Evolutionary conservation across 345 rosid genomes (phyloP).

Genomic region (Lumnitzera racemosa): DNA sequence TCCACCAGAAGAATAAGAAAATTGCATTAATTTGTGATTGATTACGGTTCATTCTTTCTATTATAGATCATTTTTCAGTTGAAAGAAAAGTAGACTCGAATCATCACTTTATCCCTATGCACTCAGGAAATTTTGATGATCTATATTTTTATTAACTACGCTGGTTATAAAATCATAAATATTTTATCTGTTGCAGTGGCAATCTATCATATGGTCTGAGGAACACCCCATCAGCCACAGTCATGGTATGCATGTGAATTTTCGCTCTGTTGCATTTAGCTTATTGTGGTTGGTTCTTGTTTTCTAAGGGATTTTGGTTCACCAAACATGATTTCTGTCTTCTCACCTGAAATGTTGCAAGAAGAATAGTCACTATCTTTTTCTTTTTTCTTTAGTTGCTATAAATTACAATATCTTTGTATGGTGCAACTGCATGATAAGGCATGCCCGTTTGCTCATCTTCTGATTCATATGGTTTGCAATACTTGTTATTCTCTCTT

Average conservation of each 20-base stretch:
- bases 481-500: background rate
- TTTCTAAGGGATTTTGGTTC: conserved; percentile 1
- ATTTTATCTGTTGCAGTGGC: conserved; percentile 46
- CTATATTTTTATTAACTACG: too few species aligned
- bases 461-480: background rate
- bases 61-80: too few species aligned
- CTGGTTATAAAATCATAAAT: too few species aligned
- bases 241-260: conserved; percentile 38
- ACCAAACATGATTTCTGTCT: background rate
- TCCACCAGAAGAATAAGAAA: too few species aligned
- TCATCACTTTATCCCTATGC: too few species aligned
- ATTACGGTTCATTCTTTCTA: too few species aligned
- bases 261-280: too few species aligned
- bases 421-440: background rate
- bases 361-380: background rate
- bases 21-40: too few species aligned
- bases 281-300: background rate
- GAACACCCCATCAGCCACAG: conserved; percentile 64
- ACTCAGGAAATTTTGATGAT: too few species aligned
- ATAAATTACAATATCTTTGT: too few species aligned
- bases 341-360: background rate
- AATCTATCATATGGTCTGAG: conserved; percentile 80
- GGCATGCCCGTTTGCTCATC: background rate
- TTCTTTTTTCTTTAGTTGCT: too few species aligned
- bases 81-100: too few species aligned